Evolutionary conservation across 176 grass and related monocot genomes (phyloP).

Genomic region (Avena insularis): DNA sequence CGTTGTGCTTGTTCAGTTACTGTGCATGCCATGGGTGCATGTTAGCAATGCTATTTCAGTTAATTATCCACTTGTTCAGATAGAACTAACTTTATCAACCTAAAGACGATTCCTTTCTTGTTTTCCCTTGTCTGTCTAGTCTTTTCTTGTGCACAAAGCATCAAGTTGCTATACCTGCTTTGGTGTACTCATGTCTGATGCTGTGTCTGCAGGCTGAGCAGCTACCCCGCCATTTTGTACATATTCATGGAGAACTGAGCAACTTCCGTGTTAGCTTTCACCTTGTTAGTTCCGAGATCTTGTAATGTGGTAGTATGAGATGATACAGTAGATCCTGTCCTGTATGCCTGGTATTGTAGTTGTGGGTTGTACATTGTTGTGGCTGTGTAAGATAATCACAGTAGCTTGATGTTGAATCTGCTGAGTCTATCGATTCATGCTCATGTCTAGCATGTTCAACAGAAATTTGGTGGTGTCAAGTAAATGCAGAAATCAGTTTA

Average conservation of each 20-base stretch:
- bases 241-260: constrained; percentile 41
- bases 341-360: constrained; percentile 18
- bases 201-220: constrained; percentile 47
- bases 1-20: not conserved
- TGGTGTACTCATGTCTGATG: not conserved
- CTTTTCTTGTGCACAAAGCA: too few relatives aligned
- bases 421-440: constrained; percentile 1
- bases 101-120: too few relatives aligned
- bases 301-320: constrained; percentile 40
- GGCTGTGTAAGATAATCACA: constrained; percentile 42
- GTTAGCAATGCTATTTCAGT: not conserved
- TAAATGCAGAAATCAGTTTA: constrained; percentile 2
- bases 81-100: not conserved
- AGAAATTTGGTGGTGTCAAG: not conserved
- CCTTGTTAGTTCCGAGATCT: not conserved
- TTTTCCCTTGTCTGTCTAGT: too few relatives aligned
- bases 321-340: not conserved
- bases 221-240: constrained; percentile 36
- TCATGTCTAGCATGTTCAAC: constrained; percentile 19
- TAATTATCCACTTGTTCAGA: not conserved
- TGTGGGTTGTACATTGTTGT: constrained; percentile 36
- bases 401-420: constrained; percentile 23
- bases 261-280: constrained; percentile 27
- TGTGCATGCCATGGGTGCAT: not conserved
- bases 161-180: not conserved